Conservation (phyloP, 2,329 filamentous ascomycete genomes). For the Nothophaeocryptopus gaeumannii region DNA sequence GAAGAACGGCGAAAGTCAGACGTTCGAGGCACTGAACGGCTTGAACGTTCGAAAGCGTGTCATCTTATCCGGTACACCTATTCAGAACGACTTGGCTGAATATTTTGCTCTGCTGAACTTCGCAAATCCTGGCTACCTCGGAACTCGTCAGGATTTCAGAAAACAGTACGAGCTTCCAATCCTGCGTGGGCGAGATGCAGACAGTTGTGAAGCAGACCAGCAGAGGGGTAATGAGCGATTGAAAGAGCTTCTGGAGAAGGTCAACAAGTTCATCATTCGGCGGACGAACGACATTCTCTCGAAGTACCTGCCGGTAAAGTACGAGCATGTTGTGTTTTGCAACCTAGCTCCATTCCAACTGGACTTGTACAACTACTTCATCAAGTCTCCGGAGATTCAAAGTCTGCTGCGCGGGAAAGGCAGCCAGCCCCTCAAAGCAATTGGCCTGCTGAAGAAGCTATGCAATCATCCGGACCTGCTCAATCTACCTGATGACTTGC, state of each 20-base stretch:
- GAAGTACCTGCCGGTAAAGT: slow-evolving; percentile 96
- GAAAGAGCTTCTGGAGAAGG: slow-evolving; percentile 72
- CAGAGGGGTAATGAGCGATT: slow-evolving; percentile 81
- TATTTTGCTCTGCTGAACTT: slow-evolving; percentile 97
- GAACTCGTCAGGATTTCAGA: slow-evolving; percentile 84
- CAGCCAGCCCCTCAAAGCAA: slow-evolving; percentile 93
- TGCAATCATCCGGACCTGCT: slow-evolving; percentile 97
- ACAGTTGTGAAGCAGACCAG: slow-evolving; percentile 77
- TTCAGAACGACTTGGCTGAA: slow-evolving; percentile 97
- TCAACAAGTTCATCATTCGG: slow-evolving; percentile 98
- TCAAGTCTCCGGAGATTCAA: slow-evolving; percentile 91
- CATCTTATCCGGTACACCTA: slow-evolving; percentile 93
- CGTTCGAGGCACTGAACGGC: slow-evolving; percentile 84
- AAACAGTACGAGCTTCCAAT: slow-evolving; percentile 94
- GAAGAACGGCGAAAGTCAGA: slow-evolving; percentile 95
- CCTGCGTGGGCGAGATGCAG: slow-evolving; percentile 83
- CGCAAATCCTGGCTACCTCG: slow-evolving; percentile 88
- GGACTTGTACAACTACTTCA: slow-evolving; percentile 94
- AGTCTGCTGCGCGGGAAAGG: slow-evolving; percentile 88
- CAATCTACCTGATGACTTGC: slow-evolving; percentile 76
- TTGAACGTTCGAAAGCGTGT: slow-evolving; percentile 88
- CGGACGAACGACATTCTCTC: slow-evolving; percentile 96
- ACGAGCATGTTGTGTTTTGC: slow-evolving; percentile 98
- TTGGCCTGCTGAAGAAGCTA: slow-evolving; percentile 94
- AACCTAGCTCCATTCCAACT: slow-evolving; percentile 89